Base-by-base conservation (phyloP, 139 green algal genomes). In the Chlamydomonas applanata region DNA sequence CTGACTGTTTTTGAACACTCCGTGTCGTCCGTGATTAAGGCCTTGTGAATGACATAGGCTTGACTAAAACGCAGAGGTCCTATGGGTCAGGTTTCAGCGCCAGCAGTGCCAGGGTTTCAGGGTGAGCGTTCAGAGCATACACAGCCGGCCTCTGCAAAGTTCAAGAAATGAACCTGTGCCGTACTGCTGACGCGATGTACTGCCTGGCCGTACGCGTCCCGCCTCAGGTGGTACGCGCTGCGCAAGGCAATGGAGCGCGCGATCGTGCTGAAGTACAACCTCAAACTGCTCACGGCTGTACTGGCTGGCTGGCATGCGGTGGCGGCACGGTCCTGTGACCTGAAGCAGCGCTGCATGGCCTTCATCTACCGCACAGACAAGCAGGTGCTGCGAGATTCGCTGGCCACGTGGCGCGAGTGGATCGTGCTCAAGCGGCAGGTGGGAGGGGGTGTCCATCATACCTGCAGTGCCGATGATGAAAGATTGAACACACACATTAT, bases 381-480 rank as follows among this genome's bases (percentile, higher is more conserved):
- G 27, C 59, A 66, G 59, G 59, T 66, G 11, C 40, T 49, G 40
- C 40, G 40, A 19, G 40, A 49, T 7, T 19, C 7, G 7, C 7
- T 49, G 7, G 40, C 40, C 17, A 59, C 64, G 3, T 71, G 64
- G 64, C 35, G 40, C 35, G 64, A 71, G 64, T 71, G 64, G 64
- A 71, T 71, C 29, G 16, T 36, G 36, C 53, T 71, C 20, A 71
- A 71, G 64, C 64, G 36, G 33, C 5, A n/a, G n/a, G n/a, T n/a
- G n/a, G n/a, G n/a, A n/a, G n/a, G n/a, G n/a, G n/a, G n/a, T n/a
- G n/a, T n/a, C n/a, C n/a, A n/a, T n/a, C n/a, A n/a, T n/a, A n/a
- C n/a, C n/a, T n/a, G n/a, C n/a, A n/a, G n/a, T n/a, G n/a, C n/a
- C n/a, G n/a, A n/a, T n/a, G n/a, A n/a, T n/a, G n/a, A n/a, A n/a